Conservation (phyloP, 1,284 basidiomycete species). For the Fomitopsis palustris region DNA sequence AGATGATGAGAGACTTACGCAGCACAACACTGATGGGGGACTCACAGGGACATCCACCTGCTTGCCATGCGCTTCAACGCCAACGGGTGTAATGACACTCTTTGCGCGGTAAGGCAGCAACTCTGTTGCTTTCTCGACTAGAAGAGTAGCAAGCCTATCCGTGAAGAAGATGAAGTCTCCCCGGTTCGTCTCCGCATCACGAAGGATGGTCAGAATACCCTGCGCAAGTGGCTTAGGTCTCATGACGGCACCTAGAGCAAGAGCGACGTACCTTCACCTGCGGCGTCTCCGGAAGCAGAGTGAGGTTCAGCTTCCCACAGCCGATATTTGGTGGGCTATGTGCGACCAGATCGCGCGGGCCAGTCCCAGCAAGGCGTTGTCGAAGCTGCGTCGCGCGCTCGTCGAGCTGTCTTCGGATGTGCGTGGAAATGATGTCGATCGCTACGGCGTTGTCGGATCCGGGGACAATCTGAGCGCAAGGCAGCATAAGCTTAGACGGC, state of each 20-base stretch:
- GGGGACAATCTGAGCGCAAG: slow-evolving; percentile 74
- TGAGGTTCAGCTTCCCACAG: slow-evolving; percentile 46
- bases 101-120: slow-evolving; percentile 71
- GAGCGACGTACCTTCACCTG: slow-evolving; percentile 64
- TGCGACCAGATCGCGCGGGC: slow-evolving; percentile 17
- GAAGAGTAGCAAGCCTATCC: slow-evolving; percentile 81
- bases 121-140: slow-evolving; percentile 84
- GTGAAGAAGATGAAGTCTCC: slow-evolving; percentile 91
- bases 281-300: slow-evolving; percentile 74
- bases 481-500: neutral
- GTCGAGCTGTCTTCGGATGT: slow-evolving; percentile 82
- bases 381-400: slow-evolving; percentile 75
- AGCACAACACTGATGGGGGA: neutral
- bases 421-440: slow-evolving; percentile 91
- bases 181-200: slow-evolving; percentile 65
- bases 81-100: slow-evolving; percentile 68
- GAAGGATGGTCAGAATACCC: slow-evolving; percentile 87
- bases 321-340: slow-evolving; percentile 1
- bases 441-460: slow-evolving; percentile 87
- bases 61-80: slow-evolving; percentile 56
- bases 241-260: neutral
- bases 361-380: slow-evolving; percentile 57
- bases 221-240: slow-evolving; percentile 28
- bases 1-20: neutral
- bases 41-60: slow-evolving; percentile 54